Conservation (phyloP, 2,329 filamentous ascomycete species). For the Fusarium denticulatum region DNA sequence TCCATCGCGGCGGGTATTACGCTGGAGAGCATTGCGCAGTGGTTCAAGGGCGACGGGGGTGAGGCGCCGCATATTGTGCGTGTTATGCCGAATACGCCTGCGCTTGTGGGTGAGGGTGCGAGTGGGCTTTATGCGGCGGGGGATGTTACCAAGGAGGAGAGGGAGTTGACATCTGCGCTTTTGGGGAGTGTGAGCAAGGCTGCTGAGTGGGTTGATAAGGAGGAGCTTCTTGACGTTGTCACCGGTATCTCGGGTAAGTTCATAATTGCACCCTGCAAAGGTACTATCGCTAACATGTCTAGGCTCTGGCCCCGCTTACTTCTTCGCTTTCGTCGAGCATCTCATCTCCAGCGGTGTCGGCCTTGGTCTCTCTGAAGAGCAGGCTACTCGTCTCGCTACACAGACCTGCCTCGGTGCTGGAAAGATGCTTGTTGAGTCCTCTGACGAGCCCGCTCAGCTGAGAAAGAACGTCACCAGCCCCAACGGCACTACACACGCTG, state of each 20-base stretch:
- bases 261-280: rapidly evolving
- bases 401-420: constrained; percentile 63
- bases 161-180: constrained; percentile 53
- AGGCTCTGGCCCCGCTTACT: constrained; percentile 64
- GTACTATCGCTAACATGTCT: not conserved
- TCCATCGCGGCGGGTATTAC: constrained; percentile 62
- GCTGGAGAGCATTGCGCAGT: constrained; percentile 54
- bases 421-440: constrained; percentile 60
- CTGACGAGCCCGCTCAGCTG: constrained; percentile 57
- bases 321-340: constrained; percentile 64
- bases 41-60: constrained; percentile 52
- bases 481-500: constrained; percentile 62
- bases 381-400: constrained; percentile 60
- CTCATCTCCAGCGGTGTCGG: constrained; percentile 55
- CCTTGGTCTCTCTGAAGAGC: constrained; percentile 58
- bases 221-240: constrained; percentile 61
- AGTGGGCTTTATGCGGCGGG: constrained; percentile 57
- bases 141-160: constrained; percentile 55
- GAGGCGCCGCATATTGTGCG: constrained; percentile 57
- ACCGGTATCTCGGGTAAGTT: constrained; percentile 59
- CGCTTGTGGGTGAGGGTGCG: constrained; percentile 61
- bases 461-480: constrained; percentile 63
- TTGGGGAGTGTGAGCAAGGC: constrained; percentile 59
- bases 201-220: constrained; percentile 60
- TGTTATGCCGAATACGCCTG: constrained; percentile 64